Conservation (phyloP, 2,329 filamentous ascomycete genomes). For the Ramichloridium luteum region DNA sequence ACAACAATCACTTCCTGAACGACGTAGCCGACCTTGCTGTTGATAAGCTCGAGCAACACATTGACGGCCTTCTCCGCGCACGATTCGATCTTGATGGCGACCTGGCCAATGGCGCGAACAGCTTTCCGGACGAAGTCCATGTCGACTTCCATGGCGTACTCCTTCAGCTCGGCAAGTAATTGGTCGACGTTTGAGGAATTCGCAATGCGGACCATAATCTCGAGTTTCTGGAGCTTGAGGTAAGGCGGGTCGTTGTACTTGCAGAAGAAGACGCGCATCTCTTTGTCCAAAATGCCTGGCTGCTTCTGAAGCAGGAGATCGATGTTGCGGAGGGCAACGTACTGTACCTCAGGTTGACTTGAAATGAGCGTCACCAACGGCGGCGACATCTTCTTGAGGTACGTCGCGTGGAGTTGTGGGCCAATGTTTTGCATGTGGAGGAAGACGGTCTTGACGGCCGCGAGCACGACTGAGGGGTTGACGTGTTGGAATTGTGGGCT, state of each 20-base stretch:
- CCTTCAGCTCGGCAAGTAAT: constrained; percentile 83
- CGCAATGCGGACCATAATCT: constrained; percentile 98
- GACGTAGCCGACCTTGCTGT: constrained; percentile 97
- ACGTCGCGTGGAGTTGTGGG: constrained; percentile 65
- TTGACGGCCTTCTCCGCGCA: constrained; percentile 94
- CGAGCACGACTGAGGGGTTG: constrained; percentile 89
- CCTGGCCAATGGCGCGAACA: constrained; percentile 92
- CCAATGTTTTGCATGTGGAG: constrained; percentile 77
- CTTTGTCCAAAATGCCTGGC: constrained; percentile 91
- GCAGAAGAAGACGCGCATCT: constrained; percentile 97
- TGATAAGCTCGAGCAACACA: constrained; percentile 81
- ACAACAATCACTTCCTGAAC: constrained; percentile 98
- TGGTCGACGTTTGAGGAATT: constrained; percentile 96
- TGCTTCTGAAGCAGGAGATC: constrained; percentile 91
- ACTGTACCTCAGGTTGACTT: constrained; percentile 92
- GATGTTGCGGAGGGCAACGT: constrained; percentile 91
- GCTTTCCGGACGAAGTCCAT: constrained; percentile 97
- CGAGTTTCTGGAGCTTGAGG: constrained; percentile 91
- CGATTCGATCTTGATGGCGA: constrained; percentile 94
- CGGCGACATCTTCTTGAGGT: constrained; percentile 97
- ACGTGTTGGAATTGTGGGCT: constrained; percentile 97
- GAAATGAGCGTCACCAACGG: constrained; percentile 91
- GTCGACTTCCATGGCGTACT: constrained; percentile 95
- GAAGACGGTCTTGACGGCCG: constrained; percentile 97
- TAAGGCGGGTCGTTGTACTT: constrained; percentile 99